Base-by-base conservation (phyloP, 192 early-diverging fungal species). In the Gonapodya sp. region DNA sequence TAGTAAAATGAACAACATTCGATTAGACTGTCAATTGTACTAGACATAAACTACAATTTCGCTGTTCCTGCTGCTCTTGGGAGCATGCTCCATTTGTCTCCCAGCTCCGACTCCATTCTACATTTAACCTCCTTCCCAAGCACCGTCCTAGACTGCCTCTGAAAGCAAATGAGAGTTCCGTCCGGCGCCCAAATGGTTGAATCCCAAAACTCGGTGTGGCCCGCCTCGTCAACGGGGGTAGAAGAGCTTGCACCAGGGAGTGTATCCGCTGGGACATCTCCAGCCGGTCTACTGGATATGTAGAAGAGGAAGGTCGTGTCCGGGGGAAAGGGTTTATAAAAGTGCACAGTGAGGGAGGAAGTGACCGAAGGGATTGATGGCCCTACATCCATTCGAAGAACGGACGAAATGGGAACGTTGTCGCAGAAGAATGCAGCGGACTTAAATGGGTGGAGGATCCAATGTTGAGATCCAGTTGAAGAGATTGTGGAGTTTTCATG, bases 291-390 rank as follows among this genome's bases (percentile, higher is more conserved):
- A 34, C 34, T 33, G 18, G 75, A 2, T 8, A 77, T 31, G 30
- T 32, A 32, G 75, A 77, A 77, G 18, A 77, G 18, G 75, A 32
- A 34, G 8, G 46, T 64, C 18, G 8, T 16, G 75, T 2, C 2
- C 18, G 75, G 30, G 8, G 75, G 75, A 33, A 77, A 32, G 8
- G 75, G 75, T 34, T 77, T 77, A 33, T 77, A 77, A 34, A 77
- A 77, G 18, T 77, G 75, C 18, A 77, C 18, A 8, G 75, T 32
- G 75, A 77, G 18, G 30, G 75, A 77, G 75, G 75, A 32, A 2
- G 75, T 77, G 30, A 77, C 75, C 18, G 75, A 77, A 33, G 75
- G 75, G 2, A 77, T 77, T 16, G 14, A 32, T 8, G 75, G 75
- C 75, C 75, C 75, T 8, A 31, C 8, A 2, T 18, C 75, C 8